Evolutionary conservation across 306 rosid genomes (phyloP), one percentile per base, ranked within the genome.

Genomic region (Rosa lucieae): DNA sequence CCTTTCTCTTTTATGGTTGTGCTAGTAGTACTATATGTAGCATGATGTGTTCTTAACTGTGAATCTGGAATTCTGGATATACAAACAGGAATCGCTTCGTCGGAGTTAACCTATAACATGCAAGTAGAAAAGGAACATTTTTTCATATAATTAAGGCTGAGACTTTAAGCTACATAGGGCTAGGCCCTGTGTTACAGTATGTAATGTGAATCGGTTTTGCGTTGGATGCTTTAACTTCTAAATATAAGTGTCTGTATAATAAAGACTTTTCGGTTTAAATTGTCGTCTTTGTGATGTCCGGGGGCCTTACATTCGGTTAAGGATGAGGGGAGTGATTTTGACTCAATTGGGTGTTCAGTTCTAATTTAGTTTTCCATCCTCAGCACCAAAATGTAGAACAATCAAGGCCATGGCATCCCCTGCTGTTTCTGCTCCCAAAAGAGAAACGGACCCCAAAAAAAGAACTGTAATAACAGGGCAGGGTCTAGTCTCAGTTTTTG

Each of bases 401-500:
- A 77, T 86, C 63, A 89, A 83, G 88, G 90, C 87, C 75, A 71
- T 72, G 81, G 80, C 81, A 26, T 79, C 85, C 13, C 77, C 85
- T 73, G 81, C 81, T 8, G 83, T 69, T 78, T 80, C 80, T 42
- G 89, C 93, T 70, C 92, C 96, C 39, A 88, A 84, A 75, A 82
- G 96, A 68, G 92, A 91, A 76, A 83, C 59, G 10, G 97, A 89
- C 82, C 93, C 97, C 23, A 91, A 88, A 73, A 91, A 91, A 82
- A 72, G 94, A 70, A 77, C 89, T 49, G 94, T 89, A 21, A 88
- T 91, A 80, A 91, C 97, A 9, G 94, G 97, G 67, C 90, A 85
- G 92, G 97, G 97, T 11, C 84, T 91, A 14, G 97, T 88, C 51
- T 88, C 97, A 3, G 91, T 87, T 29, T 89, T 89, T 78, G 97